phyloP scores from a whole-genome alignment of 768 basidiomycete genomes.

The Sarcomyxa edulis region DNA sequence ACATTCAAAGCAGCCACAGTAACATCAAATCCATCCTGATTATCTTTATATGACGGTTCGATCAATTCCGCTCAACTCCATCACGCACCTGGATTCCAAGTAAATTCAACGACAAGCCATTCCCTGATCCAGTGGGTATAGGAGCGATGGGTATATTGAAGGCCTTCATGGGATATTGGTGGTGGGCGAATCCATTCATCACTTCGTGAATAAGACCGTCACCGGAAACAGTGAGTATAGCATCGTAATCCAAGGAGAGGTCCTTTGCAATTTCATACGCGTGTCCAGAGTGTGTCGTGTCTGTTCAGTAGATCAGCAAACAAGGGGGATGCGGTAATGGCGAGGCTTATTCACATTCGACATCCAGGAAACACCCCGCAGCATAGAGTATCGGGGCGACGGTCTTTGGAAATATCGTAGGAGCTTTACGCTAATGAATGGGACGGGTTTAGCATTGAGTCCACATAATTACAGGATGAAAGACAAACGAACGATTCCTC shows the following conservation, averaged over 20 bases:
- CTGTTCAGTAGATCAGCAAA: conserved; percentile 27
- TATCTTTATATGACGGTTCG: conserved; percentile 7
- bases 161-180: conserved; percentile 52
- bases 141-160: conserved; percentile 68
- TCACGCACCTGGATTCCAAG: conserved; percentile 60
- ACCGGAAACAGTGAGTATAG: conserved; percentile 71
- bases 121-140: conserved; percentile 81
- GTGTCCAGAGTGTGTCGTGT: conserved; percentile 59
- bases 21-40: conserved; percentile 71
- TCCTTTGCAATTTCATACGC: conserved; percentile 58
- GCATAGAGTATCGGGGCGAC: conserved; percentile 71
- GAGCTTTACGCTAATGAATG: conserved; percentile 53
- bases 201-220: conserved; percentile 84
- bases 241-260: conserved; percentile 60
- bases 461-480: not conserved
- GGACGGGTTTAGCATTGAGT: not conserved
- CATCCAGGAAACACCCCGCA: conserved; percentile 58
- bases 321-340: not conserved
- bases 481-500: conserved; percentile 58
- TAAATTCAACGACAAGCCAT: conserved; percentile 69
- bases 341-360: conserved; percentile 52
- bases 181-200: conserved; percentile 75
- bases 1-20: conserved; percentile 68
- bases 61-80: conserved; percentile 1
- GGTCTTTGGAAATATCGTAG: conserved; percentile 42